These are phyloP conservation scores for Dactylonectria macrodidyma DNA, from an alignment of 2,329 filamentous ascomycete species.

Conservation along the genomic window DNA sequence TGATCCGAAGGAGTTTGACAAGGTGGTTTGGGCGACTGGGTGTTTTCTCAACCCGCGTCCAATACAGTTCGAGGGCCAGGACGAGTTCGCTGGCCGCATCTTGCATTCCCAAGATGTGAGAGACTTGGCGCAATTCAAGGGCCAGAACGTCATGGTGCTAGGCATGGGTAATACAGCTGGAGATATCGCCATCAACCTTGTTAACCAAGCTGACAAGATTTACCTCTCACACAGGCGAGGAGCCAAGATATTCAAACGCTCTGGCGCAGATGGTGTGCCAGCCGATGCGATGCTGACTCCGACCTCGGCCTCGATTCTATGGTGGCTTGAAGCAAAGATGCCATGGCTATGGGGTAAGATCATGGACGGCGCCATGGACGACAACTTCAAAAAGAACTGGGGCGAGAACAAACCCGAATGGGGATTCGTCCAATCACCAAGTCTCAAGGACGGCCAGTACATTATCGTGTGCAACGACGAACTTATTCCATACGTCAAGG, in stretches of 20 bases:
- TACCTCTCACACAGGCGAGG: constrained; percentile 13
- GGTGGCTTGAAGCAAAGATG: constrained; percentile 1
- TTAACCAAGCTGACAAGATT: constrained; percentile 3
- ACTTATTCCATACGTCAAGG: not conserved
- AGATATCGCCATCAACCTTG: constrained; percentile 8
- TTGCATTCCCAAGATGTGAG: constrained; percentile 5
- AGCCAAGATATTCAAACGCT: constrained; percentile 3
- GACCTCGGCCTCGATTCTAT: not conserved
- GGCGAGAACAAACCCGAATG: constrained; percentile 15
- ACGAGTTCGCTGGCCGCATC: constrained; percentile 5
- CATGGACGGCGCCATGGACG: constrained; percentile 6
- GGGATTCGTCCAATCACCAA: constrained; percentile 5
- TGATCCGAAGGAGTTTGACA: constrained; percentile 1
- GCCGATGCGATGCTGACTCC: constrained; percentile 3
- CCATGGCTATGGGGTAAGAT: constrained; percentile 4
- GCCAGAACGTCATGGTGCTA: not conserved
- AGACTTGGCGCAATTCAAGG: not conserved
- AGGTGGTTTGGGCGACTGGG: constrained; percentile 9
- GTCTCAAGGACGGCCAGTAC: constrained; percentile 2
- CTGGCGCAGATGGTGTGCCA: not conserved
- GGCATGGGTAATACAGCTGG: not conserved
- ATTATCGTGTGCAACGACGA: not conserved
- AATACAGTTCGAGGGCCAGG: constrained; percentile 6
- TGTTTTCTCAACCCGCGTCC: constrained; percentile 3
- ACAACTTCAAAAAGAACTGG: constrained; percentile 15